These are phyloP conservation scores for Chenopodium album DNA, from an alignment of 148 eudicot genomes.

Conservation along the genomic window DNA sequence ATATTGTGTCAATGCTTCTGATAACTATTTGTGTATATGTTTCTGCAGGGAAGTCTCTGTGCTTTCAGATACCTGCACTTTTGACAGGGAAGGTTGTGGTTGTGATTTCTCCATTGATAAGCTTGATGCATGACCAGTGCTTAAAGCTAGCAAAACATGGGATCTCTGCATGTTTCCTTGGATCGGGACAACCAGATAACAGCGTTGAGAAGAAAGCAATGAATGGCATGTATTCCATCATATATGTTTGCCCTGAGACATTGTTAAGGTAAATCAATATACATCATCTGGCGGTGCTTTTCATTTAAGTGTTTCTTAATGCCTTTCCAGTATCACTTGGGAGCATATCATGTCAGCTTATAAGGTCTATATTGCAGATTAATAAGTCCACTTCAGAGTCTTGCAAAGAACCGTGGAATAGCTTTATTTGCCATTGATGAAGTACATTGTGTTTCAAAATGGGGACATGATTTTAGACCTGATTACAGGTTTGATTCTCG, in stretches of 20 bases:
- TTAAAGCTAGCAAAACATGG: conserved; percentile 86
- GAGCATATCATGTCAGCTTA: not conserved
- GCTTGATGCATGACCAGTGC: conserved; percentile 99
- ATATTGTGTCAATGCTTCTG: not conserved
- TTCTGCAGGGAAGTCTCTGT: conserved; percentile 83
- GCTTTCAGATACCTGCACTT: conserved; percentile 91
- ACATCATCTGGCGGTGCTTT: conserved; percentile 1
- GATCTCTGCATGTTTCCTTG: conserved; percentile 92
- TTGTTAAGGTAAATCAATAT: conserved; percentile 52
- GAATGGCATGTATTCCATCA: conserved; percentile 67
- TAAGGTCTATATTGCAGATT: conserved; percentile 46
- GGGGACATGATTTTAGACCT: conserved; percentile 99
- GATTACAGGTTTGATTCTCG: conserved; percentile 66
- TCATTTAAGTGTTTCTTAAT: not conserved
- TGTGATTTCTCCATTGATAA: conserved; percentile 89
- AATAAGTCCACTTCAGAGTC: conserved; percentile 71
- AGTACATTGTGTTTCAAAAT: conserved; percentile 92
- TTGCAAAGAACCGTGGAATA: conserved; percentile 81
- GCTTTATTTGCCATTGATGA: conserved; percentile 94
- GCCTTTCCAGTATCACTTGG: not conserved
- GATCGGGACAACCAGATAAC: conserved; percentile 86
- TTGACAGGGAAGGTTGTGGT: conserved; percentile 89
- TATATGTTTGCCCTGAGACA: conserved; percentile 95
- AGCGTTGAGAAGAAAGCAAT: conserved; percentile 81
- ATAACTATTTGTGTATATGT: conserved; percentile 1